phyloP scores from a whole-genome alignment of 148 eudicot species.

The Rhododendron kiyosumense region DNA sequence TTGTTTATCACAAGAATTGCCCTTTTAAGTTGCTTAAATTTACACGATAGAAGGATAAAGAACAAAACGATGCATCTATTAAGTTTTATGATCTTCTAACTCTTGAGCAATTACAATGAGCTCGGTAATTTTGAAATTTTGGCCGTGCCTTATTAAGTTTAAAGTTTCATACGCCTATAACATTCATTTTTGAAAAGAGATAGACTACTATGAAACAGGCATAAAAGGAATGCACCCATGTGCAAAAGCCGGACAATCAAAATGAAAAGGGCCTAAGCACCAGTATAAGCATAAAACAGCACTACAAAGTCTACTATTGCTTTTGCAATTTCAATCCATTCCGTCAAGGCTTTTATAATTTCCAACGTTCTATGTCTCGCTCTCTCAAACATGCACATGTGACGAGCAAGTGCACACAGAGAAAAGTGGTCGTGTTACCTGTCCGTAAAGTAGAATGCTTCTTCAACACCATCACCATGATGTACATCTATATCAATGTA shows the following conservation, averaged over 20 bases:
- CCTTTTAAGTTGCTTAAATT: neutral
- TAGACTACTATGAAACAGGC: neutral
- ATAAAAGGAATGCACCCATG: neutral
- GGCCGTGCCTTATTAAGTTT: neutral
- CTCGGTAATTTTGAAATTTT: neutral
- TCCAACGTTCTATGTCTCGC: neutral
- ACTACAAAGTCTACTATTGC: neutral
- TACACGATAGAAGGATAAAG: neutral
- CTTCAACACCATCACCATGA: slow-evolving; percentile 99
- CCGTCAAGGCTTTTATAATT: neutral
- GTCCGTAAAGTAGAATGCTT: slow-evolving; percentile 96
- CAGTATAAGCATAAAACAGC: neutral
- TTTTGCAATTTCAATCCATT: neutral
- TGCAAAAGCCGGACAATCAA: neutral
- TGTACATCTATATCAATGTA: slow-evolving; percentile 99
- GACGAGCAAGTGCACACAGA: neutral
- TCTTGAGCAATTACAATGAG: slow-evolving; percentile 5
- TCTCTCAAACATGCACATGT: neutral
- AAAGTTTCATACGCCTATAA: neutral
- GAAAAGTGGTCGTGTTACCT: slow-evolving; percentile 36
- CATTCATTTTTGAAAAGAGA: neutral
- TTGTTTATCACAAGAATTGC: neutral
- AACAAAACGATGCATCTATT: neutral
- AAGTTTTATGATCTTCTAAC: neutral
- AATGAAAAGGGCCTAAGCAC: neutral